These are phyloP conservation scores for Dunaliella primolecta DNA, from an alignment of 139 green algal genomes.

Conservation along the genomic window DNA sequence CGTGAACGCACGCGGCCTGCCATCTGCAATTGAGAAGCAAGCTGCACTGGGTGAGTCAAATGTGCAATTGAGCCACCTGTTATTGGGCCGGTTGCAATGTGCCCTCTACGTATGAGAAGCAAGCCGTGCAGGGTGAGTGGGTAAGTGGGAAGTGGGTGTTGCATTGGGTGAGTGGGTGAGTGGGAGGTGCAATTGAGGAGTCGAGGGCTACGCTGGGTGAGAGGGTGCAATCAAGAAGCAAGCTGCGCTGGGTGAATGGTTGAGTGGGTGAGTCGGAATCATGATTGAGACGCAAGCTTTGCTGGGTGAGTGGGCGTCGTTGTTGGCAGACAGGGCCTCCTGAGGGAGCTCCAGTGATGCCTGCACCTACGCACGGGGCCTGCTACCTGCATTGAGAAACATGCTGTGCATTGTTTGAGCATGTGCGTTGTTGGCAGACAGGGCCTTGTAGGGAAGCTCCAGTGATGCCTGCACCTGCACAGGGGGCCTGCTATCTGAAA, in stretches of 20 bases:
- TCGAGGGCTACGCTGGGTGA: background rate
- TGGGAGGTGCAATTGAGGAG: background rate
- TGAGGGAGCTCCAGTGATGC: no score
- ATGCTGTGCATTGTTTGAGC: no score
- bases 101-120: background rate
- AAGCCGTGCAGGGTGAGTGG: background rate
- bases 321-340: no score
- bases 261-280: background rate
- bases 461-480: no score
- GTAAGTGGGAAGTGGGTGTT: background rate
- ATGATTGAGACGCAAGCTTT: background rate
- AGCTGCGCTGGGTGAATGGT: slow-evolving; percentile 68
- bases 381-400: no score
- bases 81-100: background rate
- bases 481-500: no score
- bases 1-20: slow-evolving; percentile 67
- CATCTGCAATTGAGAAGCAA: slow-evolving; percentile 84
- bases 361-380: no score
- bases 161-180: background rate
- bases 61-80: background rate
- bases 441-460: no score
- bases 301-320: background rate
- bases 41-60: slow-evolving; percentile 61
- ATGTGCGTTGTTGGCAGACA: no score
- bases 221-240: slow-evolving; percentile 85